Percentiles rank a stretch among this genome's conserved stretches.
phyloP scores from a whole-genome alignment of 441 rosid genomes.

The Jatropha multifida region DNA sequence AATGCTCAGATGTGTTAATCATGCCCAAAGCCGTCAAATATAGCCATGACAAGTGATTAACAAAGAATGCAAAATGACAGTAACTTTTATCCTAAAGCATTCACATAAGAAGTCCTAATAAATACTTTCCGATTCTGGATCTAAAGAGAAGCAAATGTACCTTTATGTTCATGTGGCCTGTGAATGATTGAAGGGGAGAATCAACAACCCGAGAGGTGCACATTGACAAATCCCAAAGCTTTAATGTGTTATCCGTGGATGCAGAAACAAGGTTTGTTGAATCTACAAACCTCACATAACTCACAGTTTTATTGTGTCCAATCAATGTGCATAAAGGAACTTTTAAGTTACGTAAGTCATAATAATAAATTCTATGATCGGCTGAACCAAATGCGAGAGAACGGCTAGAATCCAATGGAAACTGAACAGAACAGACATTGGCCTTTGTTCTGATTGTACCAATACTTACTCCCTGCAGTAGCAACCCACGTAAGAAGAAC shows the following conservation, averaged over 20 bases:
- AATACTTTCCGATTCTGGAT: conserved; percentile 8
- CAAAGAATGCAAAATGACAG: neutral
- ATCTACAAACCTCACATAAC: conserved; percentile 88
- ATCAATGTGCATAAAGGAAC: conserved; percentile 77
- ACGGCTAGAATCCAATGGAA: conserved; percentile 76
- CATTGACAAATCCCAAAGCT: conserved; percentile 94
- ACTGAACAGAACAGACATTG: conserved; percentile 92
- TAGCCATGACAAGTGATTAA: neutral
- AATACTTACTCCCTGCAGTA: conserved; percentile 79
- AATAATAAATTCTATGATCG: conserved; percentile 87
- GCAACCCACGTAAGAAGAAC: conserved; percentile 42
- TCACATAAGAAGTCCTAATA: neutral
- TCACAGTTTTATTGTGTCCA: conserved; percentile 92
- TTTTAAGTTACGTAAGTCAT: conserved; percentile 86
- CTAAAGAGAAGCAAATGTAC: conserved; percentile 33
- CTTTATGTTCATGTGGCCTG: conserved; percentile 88
- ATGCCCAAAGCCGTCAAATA: neutral
- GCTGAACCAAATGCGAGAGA: conserved; percentile 96
- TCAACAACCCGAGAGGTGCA: conserved; percentile 68
- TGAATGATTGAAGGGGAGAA: conserved; percentile 75
- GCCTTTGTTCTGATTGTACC: conserved; percentile 91
- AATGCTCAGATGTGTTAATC: neutral
- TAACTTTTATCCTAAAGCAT: neutral
- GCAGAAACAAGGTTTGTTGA: conserved; percentile 74
- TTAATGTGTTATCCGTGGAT: conserved; percentile 89